Evolutionary conservation across 2,329 filamentous ascomycete species (phyloP).

Genomic region (Epichloe elymi): DNA sequence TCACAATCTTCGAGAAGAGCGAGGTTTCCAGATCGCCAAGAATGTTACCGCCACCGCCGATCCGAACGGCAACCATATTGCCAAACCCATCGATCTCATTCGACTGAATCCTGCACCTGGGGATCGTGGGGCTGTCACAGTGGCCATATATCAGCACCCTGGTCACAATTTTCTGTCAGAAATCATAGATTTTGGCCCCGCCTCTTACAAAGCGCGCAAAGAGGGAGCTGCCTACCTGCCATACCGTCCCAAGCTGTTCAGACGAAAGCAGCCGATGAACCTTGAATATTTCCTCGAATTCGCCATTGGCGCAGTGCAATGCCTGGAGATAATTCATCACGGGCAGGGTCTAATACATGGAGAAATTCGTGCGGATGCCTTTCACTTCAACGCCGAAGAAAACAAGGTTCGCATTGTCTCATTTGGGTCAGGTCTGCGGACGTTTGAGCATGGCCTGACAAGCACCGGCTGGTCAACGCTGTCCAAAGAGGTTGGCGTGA

Average conservation of each 20-base stretch:
- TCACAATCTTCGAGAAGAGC: slow-evolving; percentile 71
- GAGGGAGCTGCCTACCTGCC: slow-evolving; percentile 37
- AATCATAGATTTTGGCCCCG: slow-evolving; percentile 65
- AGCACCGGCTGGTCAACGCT: slow-evolving; percentile 78
- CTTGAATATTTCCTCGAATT: slow-evolving; percentile 76
- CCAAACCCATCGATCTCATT: slow-evolving; percentile 68
- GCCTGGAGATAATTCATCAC: slow-evolving; percentile 83
- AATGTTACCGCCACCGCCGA: slow-evolving; percentile 58
- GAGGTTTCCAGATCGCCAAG: slow-evolving; percentile 74
- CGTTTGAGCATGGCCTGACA: slow-evolving; percentile 79
- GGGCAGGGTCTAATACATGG: slow-evolving; percentile 77
- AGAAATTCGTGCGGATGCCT: slow-evolving; percentile 80
- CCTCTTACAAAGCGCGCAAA: slow-evolving; percentile 47
- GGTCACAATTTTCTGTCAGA: slow-evolving; percentile 60
- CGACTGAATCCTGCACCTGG: slow-evolving; percentile 54
- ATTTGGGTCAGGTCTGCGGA: slow-evolving; percentile 73
- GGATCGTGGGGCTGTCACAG: slow-evolving; percentile 59
- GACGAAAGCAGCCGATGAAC: slow-evolving; percentile 47
- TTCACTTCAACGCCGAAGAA: slow-evolving; percentile 66
- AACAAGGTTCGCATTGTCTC: slow-evolving; percentile 67
- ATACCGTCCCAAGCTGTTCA: slow-evolving; percentile 28
- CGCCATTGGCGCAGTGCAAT: slow-evolving; percentile 76
- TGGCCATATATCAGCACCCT: slow-evolving; percentile 68
- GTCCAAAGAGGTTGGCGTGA: slow-evolving; percentile 72
- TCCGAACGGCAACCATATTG: slow-evolving; percentile 60